Conservation (phyloP, 2,329 filamentous ascomycete species). For the Colletotrichum noveboracense region DNA sequence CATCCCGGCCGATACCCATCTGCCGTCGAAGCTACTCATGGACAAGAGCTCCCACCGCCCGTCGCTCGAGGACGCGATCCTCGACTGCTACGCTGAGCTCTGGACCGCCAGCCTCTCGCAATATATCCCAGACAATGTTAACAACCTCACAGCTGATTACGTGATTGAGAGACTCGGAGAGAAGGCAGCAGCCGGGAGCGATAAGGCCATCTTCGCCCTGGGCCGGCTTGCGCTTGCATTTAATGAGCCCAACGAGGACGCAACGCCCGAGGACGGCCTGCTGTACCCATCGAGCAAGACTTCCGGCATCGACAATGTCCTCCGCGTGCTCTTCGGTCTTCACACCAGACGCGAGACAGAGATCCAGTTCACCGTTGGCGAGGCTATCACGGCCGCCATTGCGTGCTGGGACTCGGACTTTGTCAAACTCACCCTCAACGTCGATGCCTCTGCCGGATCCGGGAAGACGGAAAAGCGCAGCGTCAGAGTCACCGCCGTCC, state of each 20-base stretch:
- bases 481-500: constrained; percentile 39
- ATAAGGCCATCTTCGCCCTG: constrained; percentile 80
- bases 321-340: constrained; percentile 74
- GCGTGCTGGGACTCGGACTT: constrained; percentile 85
- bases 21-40: constrained; percentile 37
- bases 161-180: constrained; percentile 68
- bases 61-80: constrained; percentile 48
- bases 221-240: constrained; percentile 76
- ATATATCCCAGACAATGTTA: constrained; percentile 27
- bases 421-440: constrained; percentile 76
- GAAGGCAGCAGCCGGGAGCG: constrained; percentile 80
- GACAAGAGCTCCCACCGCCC: constrained; percentile 24
- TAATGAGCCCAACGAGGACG: constrained; percentile 39
- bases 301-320: constrained; percentile 23
- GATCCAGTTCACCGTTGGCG: constrained; percentile 88
- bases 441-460: constrained; percentile 61
- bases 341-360: constrained; percentile 88
- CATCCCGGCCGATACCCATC: constrained; percentile 25
- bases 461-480: constrained; percentile 31
- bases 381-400: constrained; percentile 80
- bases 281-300: constrained; percentile 1
- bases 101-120: constrained; percentile 48
- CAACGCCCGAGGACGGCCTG: constrained; percentile 9
- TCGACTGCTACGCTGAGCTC: constrained; percentile 52
- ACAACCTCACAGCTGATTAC: constrained; percentile 35